These are phyloP conservation scores for Russula brevipes DNA, from an alignment of 768 basidiomycete species.

Conservation along the genomic window DNA sequence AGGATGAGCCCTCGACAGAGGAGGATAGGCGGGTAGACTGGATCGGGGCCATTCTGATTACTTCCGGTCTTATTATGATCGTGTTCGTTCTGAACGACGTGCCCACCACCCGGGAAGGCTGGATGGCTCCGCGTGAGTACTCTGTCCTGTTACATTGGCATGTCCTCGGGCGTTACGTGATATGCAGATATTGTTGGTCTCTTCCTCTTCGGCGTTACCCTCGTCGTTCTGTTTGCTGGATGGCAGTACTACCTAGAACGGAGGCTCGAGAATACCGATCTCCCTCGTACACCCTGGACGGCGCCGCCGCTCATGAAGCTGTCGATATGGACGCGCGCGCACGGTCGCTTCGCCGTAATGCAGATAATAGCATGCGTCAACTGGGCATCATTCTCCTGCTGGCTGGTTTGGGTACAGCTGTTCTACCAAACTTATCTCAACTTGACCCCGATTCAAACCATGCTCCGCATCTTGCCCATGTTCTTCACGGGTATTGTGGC, in stretches of 20 bases:
- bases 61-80: constrained; percentile 61
- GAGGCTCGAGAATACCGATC: constrained; percentile 22
- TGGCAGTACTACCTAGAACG: constrained; percentile 65
- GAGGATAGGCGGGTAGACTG: constrained; percentile 56
- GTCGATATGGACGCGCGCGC: constrained; percentile 57
- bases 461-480: constrained; percentile 68
- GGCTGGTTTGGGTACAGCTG: constrained; percentile 55
- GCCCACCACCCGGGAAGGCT: constrained; percentile 51
- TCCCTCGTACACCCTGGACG: constrained; percentile 28
- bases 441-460: constrained; percentile 52
- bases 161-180: constrained; percentile 19
- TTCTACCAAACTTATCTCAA: constrained; percentile 65
- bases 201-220: constrained; percentile 53
- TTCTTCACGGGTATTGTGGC: constrained; percentile 57
- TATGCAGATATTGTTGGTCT: constrained; percentile 66
- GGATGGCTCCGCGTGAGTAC: constrained; percentile 53
- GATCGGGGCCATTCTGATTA: constrained; percentile 65
- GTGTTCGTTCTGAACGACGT: constrained; percentile 71
- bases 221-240: constrained; percentile 50
- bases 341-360: constrained; percentile 57
- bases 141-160: not conserved
- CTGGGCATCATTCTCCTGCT: constrained; percentile 54
- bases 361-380: constrained; percentile 59
- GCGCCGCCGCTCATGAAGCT: constrained; percentile 65
- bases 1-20: constrained; percentile 40